These are phyloP conservation scores for Dendrobium officinale DNA, from an alignment of 106 monocot species.

Conservation along the genomic window DNA sequence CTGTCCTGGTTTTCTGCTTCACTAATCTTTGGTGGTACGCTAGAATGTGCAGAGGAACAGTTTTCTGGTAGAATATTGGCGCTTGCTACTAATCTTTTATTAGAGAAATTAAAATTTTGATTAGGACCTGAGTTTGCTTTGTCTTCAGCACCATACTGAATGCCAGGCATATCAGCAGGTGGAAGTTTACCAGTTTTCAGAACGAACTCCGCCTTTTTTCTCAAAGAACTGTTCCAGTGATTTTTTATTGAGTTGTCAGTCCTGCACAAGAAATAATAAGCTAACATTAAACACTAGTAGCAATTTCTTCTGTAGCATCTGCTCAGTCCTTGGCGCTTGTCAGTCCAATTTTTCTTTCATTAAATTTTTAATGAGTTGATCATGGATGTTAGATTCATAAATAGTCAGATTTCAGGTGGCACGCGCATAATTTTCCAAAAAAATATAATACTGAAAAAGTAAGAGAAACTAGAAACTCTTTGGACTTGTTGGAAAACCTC, in stretches of 20 bases:
- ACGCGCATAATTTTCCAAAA: no score
- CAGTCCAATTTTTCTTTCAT: no score
- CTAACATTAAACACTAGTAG: background rate
- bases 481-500: no score
- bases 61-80: background rate
- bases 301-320: no score
- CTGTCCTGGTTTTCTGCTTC: constrained; percentile 12
- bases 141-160: constrained; percentile 22
- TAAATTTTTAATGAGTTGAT: no score
- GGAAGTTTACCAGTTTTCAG: constrained; percentile 36
- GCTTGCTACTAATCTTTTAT: constrained; percentile 10
- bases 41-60: constrained; percentile 3
- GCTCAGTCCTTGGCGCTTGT: no score
- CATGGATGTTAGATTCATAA: no score
- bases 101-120: constrained; percentile 14
- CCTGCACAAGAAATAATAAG: constrained; percentile 15
- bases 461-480: no score
- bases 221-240: constrained; percentile 70
- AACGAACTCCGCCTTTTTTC: constrained; percentile 48
- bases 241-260: constrained; percentile 70
- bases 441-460: no score
- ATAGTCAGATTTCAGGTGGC: no score
- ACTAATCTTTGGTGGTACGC: background rate
- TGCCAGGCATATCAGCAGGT: background rate
- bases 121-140: constrained; percentile 8